Base-by-base conservation (phyloP, 495 filamentous ascomycete species). In the Podospora pseudopauciseta region DNA sequence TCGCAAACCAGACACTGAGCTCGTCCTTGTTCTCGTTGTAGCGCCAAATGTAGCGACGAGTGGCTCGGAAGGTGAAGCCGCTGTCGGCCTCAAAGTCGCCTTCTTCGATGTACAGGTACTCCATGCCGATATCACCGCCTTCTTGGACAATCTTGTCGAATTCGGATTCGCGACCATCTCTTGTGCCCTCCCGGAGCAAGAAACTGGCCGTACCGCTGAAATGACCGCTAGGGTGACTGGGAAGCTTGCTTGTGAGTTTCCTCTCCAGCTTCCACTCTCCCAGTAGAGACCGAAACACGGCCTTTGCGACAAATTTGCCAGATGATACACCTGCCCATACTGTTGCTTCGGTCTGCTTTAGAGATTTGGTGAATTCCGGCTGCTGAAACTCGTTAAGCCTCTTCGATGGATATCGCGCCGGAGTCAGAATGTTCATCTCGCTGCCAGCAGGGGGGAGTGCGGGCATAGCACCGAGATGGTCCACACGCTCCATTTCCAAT, bases 241-340 rank as follows among this genome's bases (percentile, higher is more conserved):
- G 76, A 4, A 84, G 70, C 6, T 73, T 70, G 60, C 81, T 86
- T 28, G 71, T 71, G 3, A 89, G 75, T 1, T 74, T 79, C 3
- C 85, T 84, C 11, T 81, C 79, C 20, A 90, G 80, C 9, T 73
- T 81, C 93, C 93, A 97, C 20, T 79, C 74, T 4, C 93, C 93
- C 5, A 94, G 89, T 1, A 96, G 77, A 4, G 86, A 90, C 44
- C 90, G 81, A 72, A 94, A 94, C 4, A 90, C 84, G 0, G 89
- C 90, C n/a, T 77, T 76, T 0, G 87, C 79, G 26, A 89, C 80
- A 71, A 85, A 89, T 7, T 75, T 72, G 49, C 75, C 77, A 1
- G 74, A 70, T 0, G 71, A 72, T n/a, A 83, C 57, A 1, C 79
- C 78, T 0, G 77, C 78, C 23, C 77, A 56, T 19, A 73, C 75